Conservation (phyloP, 2,329 filamentous ascomycete genomes). For the Ceratocystis alfenasii region DNA sequence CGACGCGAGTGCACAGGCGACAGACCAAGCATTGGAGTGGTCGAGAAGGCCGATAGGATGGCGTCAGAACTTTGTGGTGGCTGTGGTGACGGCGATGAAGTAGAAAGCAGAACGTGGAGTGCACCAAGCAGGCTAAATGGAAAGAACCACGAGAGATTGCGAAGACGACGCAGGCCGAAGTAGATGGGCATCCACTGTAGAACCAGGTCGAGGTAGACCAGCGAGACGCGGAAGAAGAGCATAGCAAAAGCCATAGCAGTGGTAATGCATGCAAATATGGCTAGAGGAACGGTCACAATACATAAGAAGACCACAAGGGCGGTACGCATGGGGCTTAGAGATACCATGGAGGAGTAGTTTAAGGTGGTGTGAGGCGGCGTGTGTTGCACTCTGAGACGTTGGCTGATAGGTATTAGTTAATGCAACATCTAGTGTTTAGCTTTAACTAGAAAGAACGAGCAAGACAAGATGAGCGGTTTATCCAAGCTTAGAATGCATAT, state of each 20-base stretch:
- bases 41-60: constrained; percentile 28
- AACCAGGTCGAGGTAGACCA: constrained; percentile 53
- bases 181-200: constrained; percentile 46
- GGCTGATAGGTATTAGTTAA: neutral
- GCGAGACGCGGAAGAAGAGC: constrained; percentile 46
- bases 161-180: constrained; percentile 29
- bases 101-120: constrained; percentile 13
- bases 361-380: neutral
- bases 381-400: neutral
- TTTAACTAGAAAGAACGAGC: neutral
- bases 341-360: constrained; percentile 22
- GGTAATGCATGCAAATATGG: constrained; percentile 51
- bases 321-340: constrained; percentile 43
- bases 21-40: constrained; percentile 23
- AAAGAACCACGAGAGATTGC: constrained; percentile 29
- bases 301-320: constrained; percentile 51
- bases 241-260: constrained; percentile 50
- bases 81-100: constrained; percentile 14
- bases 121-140: constrained; percentile 14
- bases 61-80: constrained; percentile 28
- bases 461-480: neutral
- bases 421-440: neutral
- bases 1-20: constrained; percentile 6
- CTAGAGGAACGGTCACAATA: constrained; percentile 50
- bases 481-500: neutral